Base-by-base conservation (phyloP, 2,329 filamentous ascomycete genomes). In the Triangularia setosa region DNA sequence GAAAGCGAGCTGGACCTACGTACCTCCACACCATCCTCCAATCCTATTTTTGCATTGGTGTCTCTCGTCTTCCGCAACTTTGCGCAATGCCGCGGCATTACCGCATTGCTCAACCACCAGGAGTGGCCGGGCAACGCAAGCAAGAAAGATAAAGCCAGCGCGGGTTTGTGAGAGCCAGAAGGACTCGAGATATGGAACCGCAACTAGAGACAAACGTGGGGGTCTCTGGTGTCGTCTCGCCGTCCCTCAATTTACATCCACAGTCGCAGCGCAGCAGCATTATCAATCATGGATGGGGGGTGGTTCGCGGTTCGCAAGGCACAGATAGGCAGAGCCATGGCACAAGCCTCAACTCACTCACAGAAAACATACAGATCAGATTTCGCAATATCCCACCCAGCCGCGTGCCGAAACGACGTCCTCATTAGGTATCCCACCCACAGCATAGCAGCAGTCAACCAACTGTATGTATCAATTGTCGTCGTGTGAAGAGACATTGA, bases 131-230 rank as follows among this genome's bases (percentile, higher is more conserved):
- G 25, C 56, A 66, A 56, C 58, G 58, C 62, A 48, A 48, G 40
- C n/a, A 48, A 21, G n/a, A 67, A 65, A 55, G 68, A 65, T 67
- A 65, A 69, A 69, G 67, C 66, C 63, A 55, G 53, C 61, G 33
- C 66, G 60, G 64, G 56, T 60, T 61, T 30, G 60, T 48, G 40
- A 55, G 48, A 53, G 52, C 58, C 59, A 66, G 61, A 67, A 61
- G 58, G 57, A 58, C 63, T 64, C 60, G 44, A 63, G 53, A 58
- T 33, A 62, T 56, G 64, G 59, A 33, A 52, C 56, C 52, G 52
- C 52, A 55, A 25, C 33, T 27, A 61, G 60, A 52, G 33, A n/a
- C 58, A 30, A 52, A 53, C 67, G 69, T 71, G 68, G 67, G 68
- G 69, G 69, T 68, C 62, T 60, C 16, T 40, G 25, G 52, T 55